Evolutionary conservation across 2,329 filamentous ascomycete genomes (phyloP), one percentile per base, ranked within the genome.

Genomic region (Colletotrichum sp.): DNA sequence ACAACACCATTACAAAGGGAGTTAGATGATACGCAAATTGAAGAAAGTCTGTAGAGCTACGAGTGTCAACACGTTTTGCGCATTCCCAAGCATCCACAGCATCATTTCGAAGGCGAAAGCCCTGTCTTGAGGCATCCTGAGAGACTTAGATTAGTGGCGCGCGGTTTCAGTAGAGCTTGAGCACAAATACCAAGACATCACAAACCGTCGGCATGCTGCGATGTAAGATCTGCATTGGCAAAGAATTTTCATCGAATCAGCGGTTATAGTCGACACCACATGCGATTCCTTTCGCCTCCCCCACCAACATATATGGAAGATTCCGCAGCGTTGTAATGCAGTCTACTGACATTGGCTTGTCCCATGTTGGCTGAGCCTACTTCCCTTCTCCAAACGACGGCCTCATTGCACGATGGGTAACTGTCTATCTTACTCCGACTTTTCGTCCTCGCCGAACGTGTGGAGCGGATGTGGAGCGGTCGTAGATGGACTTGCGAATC

Each of bases 341-440:
- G n/a, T 52, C 43, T 52, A 6, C 38, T n/a, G 38, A n/a, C 18
- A 48, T 6, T 18, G n/a, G 43, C n/a, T 52, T 52, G 43, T 2
- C 43, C 43, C 6, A 13, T 21, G 10, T 7, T 48, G 38, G 0
- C 38, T 12, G 43, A 0, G 0, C 18, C 18, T 0, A 0, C 43
- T 0, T 48, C 0, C 43, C 43, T 1, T 21, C 43, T 13, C 0
- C 43, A 52, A 52, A 52, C 10, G n/a, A 0, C n/a, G 43, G 43
- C 43, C n/a, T 52, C 0, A 52, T 24, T 52, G 10, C n/a, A 0
- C 43, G n/a, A 52, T 52, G 43, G 43, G 43, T 21, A 52, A 13
- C 10, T 52, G n/a, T 8, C n/a, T n/a, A 13, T 21, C 32, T 34
- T 6, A 6, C 0, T 0, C n/a, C n/a, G 6, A 21, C 43, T 52